Base-by-base conservation (phyloP, 2,329 filamentous ascomycete genomes). In the Magnaporthales sp. region DNA sequence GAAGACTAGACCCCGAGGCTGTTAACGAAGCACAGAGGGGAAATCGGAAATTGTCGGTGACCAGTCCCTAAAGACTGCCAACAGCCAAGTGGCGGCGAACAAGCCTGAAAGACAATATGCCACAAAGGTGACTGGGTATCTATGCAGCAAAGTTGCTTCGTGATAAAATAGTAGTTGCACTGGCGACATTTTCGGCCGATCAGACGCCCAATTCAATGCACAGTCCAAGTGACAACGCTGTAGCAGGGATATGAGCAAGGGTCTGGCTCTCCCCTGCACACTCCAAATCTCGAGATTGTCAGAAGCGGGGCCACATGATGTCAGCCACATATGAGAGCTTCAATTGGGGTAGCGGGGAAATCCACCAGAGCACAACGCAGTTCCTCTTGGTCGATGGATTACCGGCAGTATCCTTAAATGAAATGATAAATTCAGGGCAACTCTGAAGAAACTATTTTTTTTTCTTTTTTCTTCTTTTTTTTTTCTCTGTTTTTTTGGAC, bases 251-350 rank as follows among this genome's bases (percentile, higher is more conserved):
- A 22, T 3, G 30, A 30, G 62, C 62, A 38, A 32, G 62, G 62
- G 62, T 30, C 62, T 30, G 62, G 27, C 62, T 46, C 38, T n/a
- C 38, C 30, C 38, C 38, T 46, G 38, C n/a, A n/a, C 38, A 46
- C 38, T 46, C 38, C 38, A 46, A 19, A 9, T n/a, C 38, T 46
- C 38, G 38, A 46, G 38, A 19, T 58, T 58, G 54, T 9, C 24
- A 58, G 26, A 58, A 65, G 29, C n/a, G 63, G 38, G 63, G 46
- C 38, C 27, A 30, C 27, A 58, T 65, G 63, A 65, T 65, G 63
- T 65, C 54, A 58, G 54, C 54, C n/a, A 56, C n/a, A 15, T 58
- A 58, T 11, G 24, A 58, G n/a, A 4, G 54, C 24, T 58, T n/a
- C 1, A 46, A 46, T 46, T 46, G 38, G 38, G 38, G 38, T 46